These are phyloP conservation scores for Prunella vulgaris DNA, from an alignment of 257 asterid species.

Conservation along the genomic window DNA sequence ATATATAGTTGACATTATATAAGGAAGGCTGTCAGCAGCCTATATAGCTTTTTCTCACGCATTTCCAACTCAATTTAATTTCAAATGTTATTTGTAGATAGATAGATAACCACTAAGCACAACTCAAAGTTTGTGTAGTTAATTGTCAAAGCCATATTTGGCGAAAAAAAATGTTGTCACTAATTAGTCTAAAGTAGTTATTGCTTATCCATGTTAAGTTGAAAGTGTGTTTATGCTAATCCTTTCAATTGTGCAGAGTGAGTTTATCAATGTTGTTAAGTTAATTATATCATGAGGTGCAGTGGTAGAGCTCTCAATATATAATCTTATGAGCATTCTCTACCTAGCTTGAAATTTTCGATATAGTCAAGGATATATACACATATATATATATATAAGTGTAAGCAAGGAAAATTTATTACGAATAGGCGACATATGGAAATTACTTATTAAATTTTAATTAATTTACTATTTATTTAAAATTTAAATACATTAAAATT, in stretches of 20 bases:
- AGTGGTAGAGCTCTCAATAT: too few species aligned
- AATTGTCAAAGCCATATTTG: neutral
- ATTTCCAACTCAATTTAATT: neutral
- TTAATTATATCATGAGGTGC: too few species aligned
- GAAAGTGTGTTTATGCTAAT: neutral
- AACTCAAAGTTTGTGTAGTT: neutral
- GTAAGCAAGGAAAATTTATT: too few species aligned
- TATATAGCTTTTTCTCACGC: neutral
- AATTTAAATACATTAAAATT: too few species aligned
- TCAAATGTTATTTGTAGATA: neutral
- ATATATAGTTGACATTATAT: slow-evolving; percentile 15
- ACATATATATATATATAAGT: too few species aligned
- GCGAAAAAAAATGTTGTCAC: neutral
- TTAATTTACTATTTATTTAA: too few species aligned
- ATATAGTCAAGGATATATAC: too few species aligned
- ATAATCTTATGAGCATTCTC: too few species aligned
- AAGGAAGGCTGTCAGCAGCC: slow-evolving; percentile 30
- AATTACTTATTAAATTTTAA: too few species aligned
- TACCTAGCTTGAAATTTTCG: too few species aligned
- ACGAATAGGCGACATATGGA: too few species aligned
- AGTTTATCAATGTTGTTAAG: too few species aligned
- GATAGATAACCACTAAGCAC: slow-evolving; percentile 9
- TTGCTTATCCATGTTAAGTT: neutral
- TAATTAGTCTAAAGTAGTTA: neutral
- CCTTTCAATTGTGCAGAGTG: neutral